Evolutionary conservation across 345 rosid genomes (phyloP).

Genomic region (Luvunga scandens): DNA sequence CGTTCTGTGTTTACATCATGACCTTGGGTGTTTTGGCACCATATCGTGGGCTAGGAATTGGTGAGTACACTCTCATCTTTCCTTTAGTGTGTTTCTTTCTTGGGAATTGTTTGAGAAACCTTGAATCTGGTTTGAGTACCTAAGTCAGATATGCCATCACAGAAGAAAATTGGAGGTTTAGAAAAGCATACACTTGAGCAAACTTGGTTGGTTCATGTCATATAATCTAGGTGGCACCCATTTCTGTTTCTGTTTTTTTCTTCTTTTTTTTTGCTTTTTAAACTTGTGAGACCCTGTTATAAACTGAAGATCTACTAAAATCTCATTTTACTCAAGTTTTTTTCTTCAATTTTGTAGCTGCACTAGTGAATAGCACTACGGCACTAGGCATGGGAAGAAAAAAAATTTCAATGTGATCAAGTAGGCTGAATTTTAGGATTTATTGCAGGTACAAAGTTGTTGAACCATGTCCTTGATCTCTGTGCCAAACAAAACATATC

Average conservation of each 20-base stretch:
- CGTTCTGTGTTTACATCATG: constrained; percentile 81
- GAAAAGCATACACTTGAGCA: neutral
- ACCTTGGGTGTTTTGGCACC: constrained; percentile 97
- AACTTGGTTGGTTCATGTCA: neutral
- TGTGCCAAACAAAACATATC: constrained; percentile 64
- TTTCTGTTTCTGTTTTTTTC: constrained; percentile 5
- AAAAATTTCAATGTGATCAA: neutral
- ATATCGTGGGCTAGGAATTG: constrained; percentile 91
- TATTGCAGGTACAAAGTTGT: constrained; percentile 72
- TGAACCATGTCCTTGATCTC: constrained; percentile 87
- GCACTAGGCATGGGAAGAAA: neutral
- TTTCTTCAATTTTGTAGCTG: neutral
- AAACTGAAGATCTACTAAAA: neutral
- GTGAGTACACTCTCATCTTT: constrained; percentile 42
- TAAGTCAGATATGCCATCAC: too few relatives aligned
- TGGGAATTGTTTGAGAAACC: neutral
- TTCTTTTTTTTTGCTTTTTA: neutral
- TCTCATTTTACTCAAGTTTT: neutral
- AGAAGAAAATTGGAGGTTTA: neutral
- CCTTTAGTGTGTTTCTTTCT: neutral
- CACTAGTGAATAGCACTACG: neutral
- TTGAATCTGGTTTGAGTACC: neutral
- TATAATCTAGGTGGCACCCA: neutral
- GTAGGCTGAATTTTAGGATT: constrained; percentile 8
- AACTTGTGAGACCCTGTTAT: neutral